These are phyloP conservation scores for Kodamaea sp. DNA, from an alignment of 1,139 yeast genomes.

Conservation along the genomic window DNA sequence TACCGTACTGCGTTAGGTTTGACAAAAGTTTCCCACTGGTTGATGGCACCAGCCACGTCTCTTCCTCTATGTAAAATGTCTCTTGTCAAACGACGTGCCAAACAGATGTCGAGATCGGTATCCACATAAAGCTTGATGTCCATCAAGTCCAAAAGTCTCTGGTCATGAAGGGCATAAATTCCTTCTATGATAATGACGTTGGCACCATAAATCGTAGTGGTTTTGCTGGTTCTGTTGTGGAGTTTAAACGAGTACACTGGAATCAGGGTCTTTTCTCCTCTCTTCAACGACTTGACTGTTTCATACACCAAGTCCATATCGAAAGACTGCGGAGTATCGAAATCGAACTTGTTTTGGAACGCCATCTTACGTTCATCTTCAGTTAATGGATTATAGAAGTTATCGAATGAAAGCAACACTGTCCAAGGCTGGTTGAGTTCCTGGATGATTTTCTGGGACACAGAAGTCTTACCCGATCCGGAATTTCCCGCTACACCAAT, in stretches of 20 bases:
- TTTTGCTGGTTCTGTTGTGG: conserved; percentile 72
- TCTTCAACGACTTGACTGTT: conserved; percentile 65
- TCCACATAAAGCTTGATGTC: conserved; percentile 89
- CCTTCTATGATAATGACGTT: conserved; percentile 93
- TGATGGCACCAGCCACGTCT: conserved; percentile 75
- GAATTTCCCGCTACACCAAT: conserved; percentile 95
- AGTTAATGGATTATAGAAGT: conserved; percentile 77
- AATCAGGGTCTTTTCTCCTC: conserved; percentile 60
- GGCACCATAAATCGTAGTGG: conserved; percentile 86
- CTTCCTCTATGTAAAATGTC: conserved; percentile 87
- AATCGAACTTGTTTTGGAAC: conserved; percentile 68
- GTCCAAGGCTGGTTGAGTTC: conserved; percentile 94
- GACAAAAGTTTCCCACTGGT: conserved; percentile 89
- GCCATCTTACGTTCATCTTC: conserved; percentile 65
- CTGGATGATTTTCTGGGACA: conserved; percentile 79
- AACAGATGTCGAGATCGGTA: conserved; percentile 88
- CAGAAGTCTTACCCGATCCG: conserved; percentile 94
- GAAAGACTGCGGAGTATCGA: conserved; percentile 80
- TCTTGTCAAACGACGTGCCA: conserved; percentile 82
- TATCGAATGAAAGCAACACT: conserved; percentile 85
- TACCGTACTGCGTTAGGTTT: conserved; percentile 85
- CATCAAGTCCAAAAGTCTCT: conserved; percentile 69
- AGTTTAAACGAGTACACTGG: conserved; percentile 83
- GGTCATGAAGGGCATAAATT: conserved; percentile 77
- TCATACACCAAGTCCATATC: conserved; percentile 73